phyloP scores from a whole-genome alignment of 2,329 filamentous ascomycete species.

The Torrubiellomyces zombiae region DNA sequence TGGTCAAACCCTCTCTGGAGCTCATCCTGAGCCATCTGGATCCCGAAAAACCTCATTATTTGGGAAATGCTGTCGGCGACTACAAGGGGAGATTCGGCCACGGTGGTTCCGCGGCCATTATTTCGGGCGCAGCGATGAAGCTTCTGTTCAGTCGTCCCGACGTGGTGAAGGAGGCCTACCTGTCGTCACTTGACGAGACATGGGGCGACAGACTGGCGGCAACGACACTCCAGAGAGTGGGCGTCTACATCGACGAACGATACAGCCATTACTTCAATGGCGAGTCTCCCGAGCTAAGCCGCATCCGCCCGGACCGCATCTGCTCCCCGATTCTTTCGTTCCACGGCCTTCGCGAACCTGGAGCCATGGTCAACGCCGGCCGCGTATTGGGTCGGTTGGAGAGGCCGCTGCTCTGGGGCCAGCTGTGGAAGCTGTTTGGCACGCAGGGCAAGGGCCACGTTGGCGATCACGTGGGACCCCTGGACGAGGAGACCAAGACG shows the following conservation, averaged over 20 bases:
- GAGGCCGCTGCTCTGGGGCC: constrained; percentile 29
- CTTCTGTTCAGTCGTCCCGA: constrained; percentile 25
- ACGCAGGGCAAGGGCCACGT: constrained; percentile 15
- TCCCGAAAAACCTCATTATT: constrained; percentile 27
- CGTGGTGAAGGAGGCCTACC: constrained; percentile 25
- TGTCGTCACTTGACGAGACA: constrained; percentile 30
- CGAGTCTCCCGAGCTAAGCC: constrained; percentile 30
- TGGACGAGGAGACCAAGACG: constrained; percentile 24
- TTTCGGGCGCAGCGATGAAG: constrained; percentile 34
- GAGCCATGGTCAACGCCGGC: constrained; percentile 28
- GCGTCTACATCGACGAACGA: constrained; percentile 37
- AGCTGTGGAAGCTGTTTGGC: constrained; percentile 32
- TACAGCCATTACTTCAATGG: constrained; percentile 40
- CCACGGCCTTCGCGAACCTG: constrained; percentile 28
- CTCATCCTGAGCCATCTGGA: constrained; percentile 32
- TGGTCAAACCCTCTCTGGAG: constrained; percentile 30
- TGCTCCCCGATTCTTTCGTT: constrained; percentile 39
- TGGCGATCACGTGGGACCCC: constrained; percentile 33
- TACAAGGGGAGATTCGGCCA: constrained; percentile 39
- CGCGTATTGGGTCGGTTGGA: constrained; percentile 20
- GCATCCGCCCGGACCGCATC: constrained; percentile 30
- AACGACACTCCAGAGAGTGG: constrained; percentile 33
- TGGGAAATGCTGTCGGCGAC: constrained; percentile 41
- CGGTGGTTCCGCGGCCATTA: constrained; percentile 35
- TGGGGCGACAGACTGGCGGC: constrained; percentile 39